Base-by-base conservation (phyloP, 495 filamentous ascomycete species). In the Hyaloscypha variabilis region DNA sequence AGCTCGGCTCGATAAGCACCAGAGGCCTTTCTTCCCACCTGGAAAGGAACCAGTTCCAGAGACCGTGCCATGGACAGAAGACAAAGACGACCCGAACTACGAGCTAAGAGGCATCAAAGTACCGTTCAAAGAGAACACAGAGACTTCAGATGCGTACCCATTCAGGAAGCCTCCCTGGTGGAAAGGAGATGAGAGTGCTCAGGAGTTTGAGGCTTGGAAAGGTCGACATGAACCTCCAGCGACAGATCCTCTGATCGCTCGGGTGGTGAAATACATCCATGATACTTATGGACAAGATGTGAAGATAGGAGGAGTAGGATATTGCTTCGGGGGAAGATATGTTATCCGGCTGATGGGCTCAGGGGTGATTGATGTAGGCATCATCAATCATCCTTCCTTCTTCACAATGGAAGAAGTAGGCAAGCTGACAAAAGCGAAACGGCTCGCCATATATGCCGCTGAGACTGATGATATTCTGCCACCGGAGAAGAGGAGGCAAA, bases 251-350 rank as follows among this genome's bases (percentile, higher is more conserved):
- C 3, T 63, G n/a, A 26, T 63, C 6, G 60, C 49, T n/a, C 52
- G 1, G 21, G 51, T 63, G 23, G 60, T 63, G n/a, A 31, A 39
- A n/a, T 63, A 54, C 28, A n/a, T 63, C 26, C 60, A 42, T 31
- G 14, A 31, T 0, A n/a, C 10, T 3, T 63, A 63, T 63, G 60
- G 60, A 55, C 21, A 55, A 23, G 50, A 63, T 55, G 60, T 55
- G 29, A 55, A 63, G 62, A 58, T 64, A 29, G 62, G 31, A 28
- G 62, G 62, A 29, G 53, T 64, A 23, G 62, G 62, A 26, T 64
- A 64, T 42, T 64, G 62, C 46, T 64, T 64, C 34, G 62, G 62
- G n/a, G 62, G 62, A 25, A 25, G 54, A 51, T 64, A 57, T 58
- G 39, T 64, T 26, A 58, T 64, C n/a, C 51, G 62, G 39, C 24